Evolutionary conservation across 192 early-diverging fungal genomes (phyloP).

Genomic region (Coemansia sp.): DNA sequence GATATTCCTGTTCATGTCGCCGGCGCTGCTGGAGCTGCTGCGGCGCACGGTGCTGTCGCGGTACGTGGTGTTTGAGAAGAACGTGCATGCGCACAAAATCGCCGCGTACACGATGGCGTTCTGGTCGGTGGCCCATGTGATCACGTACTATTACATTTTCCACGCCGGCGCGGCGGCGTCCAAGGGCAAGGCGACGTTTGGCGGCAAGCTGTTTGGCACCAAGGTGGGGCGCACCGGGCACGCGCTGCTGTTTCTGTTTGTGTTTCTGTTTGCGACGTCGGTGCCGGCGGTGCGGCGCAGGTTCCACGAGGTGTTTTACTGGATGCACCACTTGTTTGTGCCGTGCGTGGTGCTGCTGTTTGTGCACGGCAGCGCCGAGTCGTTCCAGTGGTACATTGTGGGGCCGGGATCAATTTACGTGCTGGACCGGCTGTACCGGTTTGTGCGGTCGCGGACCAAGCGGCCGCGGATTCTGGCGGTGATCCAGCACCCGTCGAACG

Average conservation of each 20-base stretch:
- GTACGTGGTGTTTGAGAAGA: constrained; percentile 76
- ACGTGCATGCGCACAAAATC: constrained; percentile 76
- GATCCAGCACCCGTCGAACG: constrained; percentile 79
- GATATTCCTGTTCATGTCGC: constrained; percentile 72
- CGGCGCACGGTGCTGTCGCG: constrained; percentile 68
- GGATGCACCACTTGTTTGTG: constrained; percentile 83
- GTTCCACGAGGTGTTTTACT: constrained; percentile 74
- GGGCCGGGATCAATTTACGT: constrained; percentile 61
- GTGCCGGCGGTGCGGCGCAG: constrained; percentile 32
- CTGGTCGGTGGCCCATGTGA: constrained; percentile 63
- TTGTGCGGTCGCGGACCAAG: constrained; percentile 58
- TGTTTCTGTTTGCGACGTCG: constrained; percentile 35
- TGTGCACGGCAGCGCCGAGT: constrained; percentile 69
- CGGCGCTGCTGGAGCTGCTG: constrained; percentile 69
- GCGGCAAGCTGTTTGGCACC: constrained; percentile 53
- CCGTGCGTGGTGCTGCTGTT: constrained; percentile 64
- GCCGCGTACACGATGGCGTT: constrained; percentile 72
- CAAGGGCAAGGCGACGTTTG: constrained; percentile 38
- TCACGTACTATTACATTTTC: constrained; percentile 74
- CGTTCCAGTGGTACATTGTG: constrained; percentile 77
- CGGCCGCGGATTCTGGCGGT: constrained; percentile 74
- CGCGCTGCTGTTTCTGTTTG: constrained; percentile 36
- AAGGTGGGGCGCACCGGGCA: constrained; percentile 73
- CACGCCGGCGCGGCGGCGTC: constrained; percentile 23
- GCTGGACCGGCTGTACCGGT: constrained; percentile 64